A percentile compares a stretch with the other conserved stretches of the same genome.
Conservation (phyloP, 495 filamentous ascomycete species). For the Lichina pygmaea region DNA sequence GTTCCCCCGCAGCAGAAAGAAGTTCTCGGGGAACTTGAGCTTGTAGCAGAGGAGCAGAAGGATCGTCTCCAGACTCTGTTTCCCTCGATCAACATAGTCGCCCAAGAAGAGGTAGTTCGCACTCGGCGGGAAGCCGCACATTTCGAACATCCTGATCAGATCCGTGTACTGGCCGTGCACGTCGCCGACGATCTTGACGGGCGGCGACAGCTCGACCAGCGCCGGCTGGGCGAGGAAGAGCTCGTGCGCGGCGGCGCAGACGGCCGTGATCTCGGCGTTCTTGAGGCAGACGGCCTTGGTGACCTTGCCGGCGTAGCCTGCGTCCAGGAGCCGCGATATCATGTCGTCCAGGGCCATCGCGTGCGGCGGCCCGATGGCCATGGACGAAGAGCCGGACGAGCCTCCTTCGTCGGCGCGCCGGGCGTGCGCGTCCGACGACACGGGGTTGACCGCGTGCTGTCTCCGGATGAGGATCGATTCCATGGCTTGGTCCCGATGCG, state of each 20-base stretch:
- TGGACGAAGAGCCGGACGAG: conserved; percentile 12
- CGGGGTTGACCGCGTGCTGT: conserved; percentile 28
- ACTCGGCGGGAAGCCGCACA: conserved; percentile 90
- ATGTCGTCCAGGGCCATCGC: conserved; percentile 88
- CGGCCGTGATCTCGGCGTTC: conserved; percentile 87
- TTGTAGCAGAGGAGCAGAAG: conserved; percentile 93
- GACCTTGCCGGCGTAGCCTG: conserved; percentile 84
- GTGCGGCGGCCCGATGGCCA: conserved; percentile 58
- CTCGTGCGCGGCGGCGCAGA: conserved; percentile 69
- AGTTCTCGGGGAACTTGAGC: conserved; percentile 95
- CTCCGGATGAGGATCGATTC: conserved; percentile 68
- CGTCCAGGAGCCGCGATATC: conserved; percentile 82
- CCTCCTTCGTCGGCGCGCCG: conserved; percentile 7
- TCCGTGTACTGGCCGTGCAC: conserved; percentile 97
- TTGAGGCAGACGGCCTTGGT: conserved; percentile 93
- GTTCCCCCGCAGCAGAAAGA: conserved; percentile 90
- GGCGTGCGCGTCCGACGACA: conserved; percentile 15
- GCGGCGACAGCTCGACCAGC: conserved; percentile 73
- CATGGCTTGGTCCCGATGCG: conserved; percentile 27
- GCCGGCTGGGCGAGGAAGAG: conserved; percentile 80
- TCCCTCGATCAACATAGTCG: conserved; percentile 94
- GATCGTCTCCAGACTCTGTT: conserved; percentile 93
- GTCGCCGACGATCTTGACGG: conserved; percentile 96
- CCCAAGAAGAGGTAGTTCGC: conserved; percentile 92
- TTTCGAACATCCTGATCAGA: conserved; percentile 92